Evolutionary conservation across 1,139 yeast genomes (phyloP).

Genomic region (Arxiozyma bovina): DNA sequence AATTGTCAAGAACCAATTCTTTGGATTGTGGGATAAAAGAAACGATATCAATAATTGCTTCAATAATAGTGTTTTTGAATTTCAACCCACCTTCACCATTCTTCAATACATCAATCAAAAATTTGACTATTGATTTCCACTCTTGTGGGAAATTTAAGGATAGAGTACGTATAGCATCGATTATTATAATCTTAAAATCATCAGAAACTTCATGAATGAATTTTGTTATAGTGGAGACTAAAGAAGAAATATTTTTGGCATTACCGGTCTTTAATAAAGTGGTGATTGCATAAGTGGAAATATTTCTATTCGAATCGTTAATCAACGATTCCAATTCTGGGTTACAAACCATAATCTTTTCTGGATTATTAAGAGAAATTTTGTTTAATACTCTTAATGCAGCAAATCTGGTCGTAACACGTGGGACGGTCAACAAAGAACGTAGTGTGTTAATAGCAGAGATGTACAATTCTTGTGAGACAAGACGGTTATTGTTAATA

Average conservation of each 20-base stretch:
- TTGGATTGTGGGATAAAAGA: slow-evolving; percentile 82
- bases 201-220: slow-evolving; percentile 92
- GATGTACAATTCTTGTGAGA: slow-evolving; percentile 55
- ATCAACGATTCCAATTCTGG: slow-evolving; percentile 78
- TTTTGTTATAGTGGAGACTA: slow-evolving; percentile 77
- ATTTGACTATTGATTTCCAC: slow-evolving; percentile 71
- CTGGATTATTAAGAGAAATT: slow-evolving; percentile 76
- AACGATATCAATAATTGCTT: slow-evolving; percentile 85
- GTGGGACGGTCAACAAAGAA: slow-evolving; percentile 73
- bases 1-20: slow-evolving; percentile 73
- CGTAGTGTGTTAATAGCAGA: slow-evolving; percentile 65
- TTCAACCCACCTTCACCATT: slow-evolving; percentile 77
- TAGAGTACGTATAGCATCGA: slow-evolving; percentile 87
- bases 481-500: slow-evolving; percentile 32
- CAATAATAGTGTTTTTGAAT: slow-evolving; percentile 81
- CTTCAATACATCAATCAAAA: slow-evolving; percentile 75
- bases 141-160: slow-evolving; percentile 91
- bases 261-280: slow-evolving; percentile 93
- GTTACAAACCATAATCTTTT: slow-evolving; percentile 62
- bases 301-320: slow-evolving; percentile 79
- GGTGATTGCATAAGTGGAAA: slow-evolving; percentile 98
- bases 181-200: slow-evolving; percentile 88
- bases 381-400: slow-evolving; percentile 86
- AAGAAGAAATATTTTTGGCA: slow-evolving; percentile 79
- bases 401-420: slow-evolving; percentile 84